A percentile compares a stretch with the other conserved stretches of the same genome.
These are phyloP conservation scores for Aspergillus glaucus DNA, from an alignment of 2,329 filamentous ascomycete genomes.

Conservation along the genomic window DNA sequence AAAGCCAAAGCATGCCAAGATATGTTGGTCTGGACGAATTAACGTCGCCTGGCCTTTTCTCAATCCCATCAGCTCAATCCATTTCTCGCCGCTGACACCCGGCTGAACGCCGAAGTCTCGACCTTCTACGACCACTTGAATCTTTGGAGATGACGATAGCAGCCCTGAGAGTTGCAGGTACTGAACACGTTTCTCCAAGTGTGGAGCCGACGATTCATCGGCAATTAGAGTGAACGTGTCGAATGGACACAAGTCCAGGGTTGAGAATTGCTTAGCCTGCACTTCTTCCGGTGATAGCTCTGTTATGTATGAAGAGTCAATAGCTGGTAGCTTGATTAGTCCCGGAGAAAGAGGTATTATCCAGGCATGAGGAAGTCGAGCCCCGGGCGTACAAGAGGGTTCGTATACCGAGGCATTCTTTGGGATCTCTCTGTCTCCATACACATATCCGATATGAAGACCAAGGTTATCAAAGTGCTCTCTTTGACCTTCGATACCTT, in stretches of 20 bases:
- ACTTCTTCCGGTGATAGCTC: conserved; percentile 24
- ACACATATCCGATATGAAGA: conserved; percentile 42
- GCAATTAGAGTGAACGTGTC: conserved; percentile 28
- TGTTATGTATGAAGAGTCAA: conserved; percentile 31
- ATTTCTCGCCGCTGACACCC: conserved; percentile 12
- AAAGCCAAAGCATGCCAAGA: conserved; percentile 15
- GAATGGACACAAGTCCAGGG: conserved; percentile 30
- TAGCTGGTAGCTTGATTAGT: conserved; percentile 8
- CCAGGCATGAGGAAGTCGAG: conserved; percentile 39
- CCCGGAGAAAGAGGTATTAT: conserved; percentile 11
- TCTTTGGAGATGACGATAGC: background rate
- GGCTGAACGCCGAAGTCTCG: conserved; percentile 19
- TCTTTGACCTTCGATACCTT: conserved; percentile 30
- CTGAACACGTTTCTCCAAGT: background rate
- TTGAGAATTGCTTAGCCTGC: conserved; percentile 24
- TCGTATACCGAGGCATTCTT: conserved; percentile 32
- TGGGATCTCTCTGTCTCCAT: conserved; percentile 29
- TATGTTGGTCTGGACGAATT: conserved; percentile 37
- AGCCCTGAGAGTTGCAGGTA: background rate
- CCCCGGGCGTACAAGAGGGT: conserved; percentile 33
- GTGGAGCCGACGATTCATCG: conserved; percentile 1
- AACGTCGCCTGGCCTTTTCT: conserved; percentile 21
- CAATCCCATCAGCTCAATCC: conserved; percentile 16
- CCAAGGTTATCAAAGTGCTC: conserved; percentile 42
- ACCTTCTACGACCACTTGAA: conserved; percentile 5